Evolutionary conservation across 2,329 filamentous ascomycete genomes (phyloP).

Genomic region (Colletotrichum simmondsii): DNA sequence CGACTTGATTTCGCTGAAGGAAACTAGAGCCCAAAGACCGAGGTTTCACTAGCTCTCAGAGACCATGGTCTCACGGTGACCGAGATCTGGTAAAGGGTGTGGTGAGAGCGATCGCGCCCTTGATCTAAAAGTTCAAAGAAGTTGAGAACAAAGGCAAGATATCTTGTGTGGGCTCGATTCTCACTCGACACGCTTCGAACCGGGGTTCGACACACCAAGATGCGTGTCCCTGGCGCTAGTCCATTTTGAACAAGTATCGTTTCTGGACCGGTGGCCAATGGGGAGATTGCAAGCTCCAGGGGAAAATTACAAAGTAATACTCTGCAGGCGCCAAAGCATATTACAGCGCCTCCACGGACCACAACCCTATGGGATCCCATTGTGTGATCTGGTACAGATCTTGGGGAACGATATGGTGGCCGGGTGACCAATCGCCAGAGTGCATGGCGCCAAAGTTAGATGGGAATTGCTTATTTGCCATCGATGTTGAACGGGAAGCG

Average conservation of each 20-base stretch:
- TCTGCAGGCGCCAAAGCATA: constrained; percentile 5
- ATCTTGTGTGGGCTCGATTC: constrained; percentile 2
- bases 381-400: neutral
- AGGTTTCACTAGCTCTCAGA: neutral
- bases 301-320: neutral
- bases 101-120: neutral
- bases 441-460: neutral
- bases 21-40: neutral
- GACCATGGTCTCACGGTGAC: neutral
- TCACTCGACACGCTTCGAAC: neutral
- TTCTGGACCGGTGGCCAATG: neutral
- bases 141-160: neutral
- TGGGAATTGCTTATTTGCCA: neutral
- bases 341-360: neutral
- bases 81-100: neutral
- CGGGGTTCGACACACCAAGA: neutral
- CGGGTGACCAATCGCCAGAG: neutral
- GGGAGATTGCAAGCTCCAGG: constrained; percentile 2
- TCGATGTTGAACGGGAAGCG: neutral
- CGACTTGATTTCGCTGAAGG: neutral
- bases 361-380: neutral
- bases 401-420: neutral
- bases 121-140: neutral
- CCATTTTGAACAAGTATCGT: neutral
- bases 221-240: constrained; percentile 10